These are phyloP conservation scores for Calonectria multiphialidica DNA, from an alignment of 2,329 filamentous ascomycete species.

Conservation along the genomic window DNA sequence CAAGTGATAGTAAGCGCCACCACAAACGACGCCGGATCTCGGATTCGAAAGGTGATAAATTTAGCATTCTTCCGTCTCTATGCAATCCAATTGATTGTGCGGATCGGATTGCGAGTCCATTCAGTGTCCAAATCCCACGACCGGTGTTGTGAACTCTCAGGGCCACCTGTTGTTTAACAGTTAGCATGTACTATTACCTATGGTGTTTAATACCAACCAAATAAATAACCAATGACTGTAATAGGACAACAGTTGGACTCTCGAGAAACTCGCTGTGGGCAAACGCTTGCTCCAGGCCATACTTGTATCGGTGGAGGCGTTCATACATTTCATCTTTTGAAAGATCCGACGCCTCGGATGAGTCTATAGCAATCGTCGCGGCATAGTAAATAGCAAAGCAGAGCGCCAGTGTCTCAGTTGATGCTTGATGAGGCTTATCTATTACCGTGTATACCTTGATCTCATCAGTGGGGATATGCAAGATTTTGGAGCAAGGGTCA, in stretches of 20 bases:
- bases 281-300: constrained; percentile 52
- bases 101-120: constrained; percentile 58
- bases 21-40: constrained; percentile 69
- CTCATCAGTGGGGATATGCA: constrained; percentile 48
- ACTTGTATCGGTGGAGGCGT: constrained; percentile 45
- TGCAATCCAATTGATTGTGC: constrained; percentile 67
- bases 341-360: constrained; percentile 49
- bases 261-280: constrained; percentile 55
- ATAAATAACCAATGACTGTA: constrained; percentile 54
- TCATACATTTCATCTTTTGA: constrained; percentile 39
- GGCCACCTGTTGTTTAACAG: constrained; percentile 33
- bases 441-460: constrained; percentile 47
- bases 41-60: constrained; percentile 64
- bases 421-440: constrained; percentile 42
- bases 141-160: constrained; percentile 49
- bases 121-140: constrained; percentile 54
- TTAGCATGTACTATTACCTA: background rate
- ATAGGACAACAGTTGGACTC: constrained; percentile 48
- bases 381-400: constrained; percentile 64
- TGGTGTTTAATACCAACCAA: constrained; percentile 42
- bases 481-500: constrained; percentile 45
- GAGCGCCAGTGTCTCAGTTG: constrained; percentile 48
- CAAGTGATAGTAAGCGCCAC: constrained; percentile 64
- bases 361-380: constrained; percentile 54
- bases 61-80: constrained; percentile 59